Evolutionary conservation across 2,329 filamentous ascomycete genomes (phyloP).

Genomic region (Amauroascus verrucosus): DNA sequence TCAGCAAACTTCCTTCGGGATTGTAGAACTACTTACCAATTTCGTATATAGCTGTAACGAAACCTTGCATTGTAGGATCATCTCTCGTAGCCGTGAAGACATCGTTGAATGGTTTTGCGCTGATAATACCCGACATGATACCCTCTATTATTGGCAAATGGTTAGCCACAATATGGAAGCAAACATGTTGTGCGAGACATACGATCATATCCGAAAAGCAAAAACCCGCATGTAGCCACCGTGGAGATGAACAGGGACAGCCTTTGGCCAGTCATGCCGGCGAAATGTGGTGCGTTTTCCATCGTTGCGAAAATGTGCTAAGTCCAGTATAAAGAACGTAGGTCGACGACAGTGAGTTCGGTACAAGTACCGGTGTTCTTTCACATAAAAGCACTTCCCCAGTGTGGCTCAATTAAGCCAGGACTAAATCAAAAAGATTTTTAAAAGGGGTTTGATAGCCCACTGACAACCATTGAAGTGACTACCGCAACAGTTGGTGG

Average conservation of each 20-base stretch:
- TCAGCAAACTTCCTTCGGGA: background rate
- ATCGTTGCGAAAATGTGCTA: background rate
- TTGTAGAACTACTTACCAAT: slow-evolving; percentile 24
- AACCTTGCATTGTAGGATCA: slow-evolving; percentile 38
- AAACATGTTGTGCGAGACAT: slow-evolving; percentile 16
- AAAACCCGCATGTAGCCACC: slow-evolving; percentile 51
- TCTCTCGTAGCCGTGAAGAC: slow-evolving; percentile 14
- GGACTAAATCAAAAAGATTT: background rate
- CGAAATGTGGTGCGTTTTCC: slow-evolving; percentile 19
- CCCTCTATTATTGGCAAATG: slow-evolving; percentile 14
- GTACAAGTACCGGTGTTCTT: background rate
- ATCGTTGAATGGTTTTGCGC: slow-evolving; percentile 18
- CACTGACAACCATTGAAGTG: background rate
- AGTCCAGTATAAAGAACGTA: background rate
- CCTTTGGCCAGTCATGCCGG: slow-evolving; percentile 48
- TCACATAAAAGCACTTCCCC: background rate
- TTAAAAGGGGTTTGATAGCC: background rate
- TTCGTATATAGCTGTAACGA: slow-evolving; percentile 43
- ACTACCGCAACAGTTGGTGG: background rate
- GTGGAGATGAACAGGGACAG: slow-evolving; percentile 50
- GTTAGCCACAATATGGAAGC: background rate
- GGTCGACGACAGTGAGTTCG: background rate
- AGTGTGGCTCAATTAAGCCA: background rate
- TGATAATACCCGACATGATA: slow-evolving; percentile 22
- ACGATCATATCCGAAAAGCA: slow-evolving; percentile 47